Percentiles rank a stretch among this genome's conserved stretches.
phyloP scores from a whole-genome alignment of 148 eudicot species.

The Silene conica region DNA sequence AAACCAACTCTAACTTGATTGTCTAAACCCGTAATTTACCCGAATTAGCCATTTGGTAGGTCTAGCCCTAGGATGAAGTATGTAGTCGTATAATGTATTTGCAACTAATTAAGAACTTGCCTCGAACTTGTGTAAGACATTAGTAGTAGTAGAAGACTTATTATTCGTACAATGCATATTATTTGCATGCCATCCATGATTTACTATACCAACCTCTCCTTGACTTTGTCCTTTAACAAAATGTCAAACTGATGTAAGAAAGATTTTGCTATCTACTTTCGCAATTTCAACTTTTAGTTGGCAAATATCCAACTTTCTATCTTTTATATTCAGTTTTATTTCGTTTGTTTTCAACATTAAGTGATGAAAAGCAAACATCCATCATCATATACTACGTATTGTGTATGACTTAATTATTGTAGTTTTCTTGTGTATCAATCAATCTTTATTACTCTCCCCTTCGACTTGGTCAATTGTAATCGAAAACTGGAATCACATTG shows the following conservation, averaged over 20 bases:
- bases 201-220: background rate
- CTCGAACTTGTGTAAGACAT: too few species aligned
- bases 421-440: too few species aligned
- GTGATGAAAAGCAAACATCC: background rate
- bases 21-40: too few species aligned
- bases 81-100: too few species aligned
- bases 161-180: background rate
- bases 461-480: too few species aligned
- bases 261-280: background rate
- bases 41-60: too few species aligned
- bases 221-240: background rate
- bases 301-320: background rate
- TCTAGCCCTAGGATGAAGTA: too few species aligned
- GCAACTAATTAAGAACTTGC: too few species aligned
- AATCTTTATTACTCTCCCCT: too few species aligned
- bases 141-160: background rate
- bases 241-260: conserved; percentile 1
- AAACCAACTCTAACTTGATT: too few species aligned
- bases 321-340: background rate
- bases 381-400: background rate
- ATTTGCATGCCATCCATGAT: background rate
- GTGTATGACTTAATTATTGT: background rate
- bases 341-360: background rate
- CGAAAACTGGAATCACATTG: too few species aligned
- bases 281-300: background rate